Evolutionary conservation across 345 rosid species (phyloP).

Genomic region (Populus deltoides): DNA sequence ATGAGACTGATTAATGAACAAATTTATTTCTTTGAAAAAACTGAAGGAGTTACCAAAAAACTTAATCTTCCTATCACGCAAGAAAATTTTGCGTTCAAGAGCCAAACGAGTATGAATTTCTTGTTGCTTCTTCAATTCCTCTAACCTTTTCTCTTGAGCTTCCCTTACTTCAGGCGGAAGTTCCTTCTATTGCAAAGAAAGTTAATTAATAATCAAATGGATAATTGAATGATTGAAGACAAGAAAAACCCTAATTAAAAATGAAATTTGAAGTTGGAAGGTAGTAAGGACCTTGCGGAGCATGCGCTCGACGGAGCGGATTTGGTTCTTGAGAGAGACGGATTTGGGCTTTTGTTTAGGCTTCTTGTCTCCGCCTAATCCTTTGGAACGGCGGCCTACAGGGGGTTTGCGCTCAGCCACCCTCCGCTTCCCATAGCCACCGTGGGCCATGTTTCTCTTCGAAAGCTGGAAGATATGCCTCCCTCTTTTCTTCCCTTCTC

Average conservation of each 20-base stretch:
- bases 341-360: slow-evolving; percentile 63
- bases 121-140: slow-evolving; percentile 77
- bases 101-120: slow-evolving; percentile 81
- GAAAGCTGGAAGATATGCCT: background rate
- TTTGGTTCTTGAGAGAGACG: slow-evolving; percentile 88
- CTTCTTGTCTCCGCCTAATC: slow-evolving; percentile 69
- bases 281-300: slow-evolving; percentile 65
- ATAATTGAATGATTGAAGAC: background rate
- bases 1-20: background rate
- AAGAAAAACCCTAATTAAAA: background rate
- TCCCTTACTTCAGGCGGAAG: slow-evolving; percentile 72
- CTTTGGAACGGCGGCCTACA: slow-evolving; percentile 77
- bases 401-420: slow-evolving; percentile 53
- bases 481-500: background rate
- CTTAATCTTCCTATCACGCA: slow-evolving; percentile 84
- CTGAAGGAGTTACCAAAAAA: slow-evolving; percentile 61
- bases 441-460: slow-evolving; percentile 70
- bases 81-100: slow-evolving; percentile 80
- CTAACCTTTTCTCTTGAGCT: slow-evolving; percentile 68
- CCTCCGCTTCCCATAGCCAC: slow-evolving; percentile 79
- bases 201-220: background rate
- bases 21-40: background rate
- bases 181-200: slow-evolving; percentile 38
- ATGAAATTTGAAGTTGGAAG: background rate
- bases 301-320: slow-evolving; percentile 91